A percentile compares a stretch with the other conserved stretches of the same genome.
Evolutionary conservation across 139 green algal species (phyloP).

Genomic region (Mesostigma viride): DNA sequence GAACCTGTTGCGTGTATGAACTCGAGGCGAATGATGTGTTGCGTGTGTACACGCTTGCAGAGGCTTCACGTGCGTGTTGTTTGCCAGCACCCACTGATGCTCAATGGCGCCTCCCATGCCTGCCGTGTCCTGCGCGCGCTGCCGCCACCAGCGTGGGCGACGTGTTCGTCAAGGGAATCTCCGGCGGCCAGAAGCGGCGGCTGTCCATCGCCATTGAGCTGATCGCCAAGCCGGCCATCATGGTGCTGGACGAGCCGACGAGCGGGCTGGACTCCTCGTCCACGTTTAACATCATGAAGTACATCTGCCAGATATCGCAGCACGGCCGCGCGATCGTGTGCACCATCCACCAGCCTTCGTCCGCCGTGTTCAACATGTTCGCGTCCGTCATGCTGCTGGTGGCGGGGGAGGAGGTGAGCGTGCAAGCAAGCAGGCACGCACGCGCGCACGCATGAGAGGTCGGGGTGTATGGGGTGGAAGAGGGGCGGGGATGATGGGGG

Average conservation of each 20-base stretch:
- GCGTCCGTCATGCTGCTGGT: conserved; percentile 36
- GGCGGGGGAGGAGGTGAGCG: conserved; percentile 28
- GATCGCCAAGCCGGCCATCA: conserved; percentile 35
- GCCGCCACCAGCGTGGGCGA: conserved; percentile 46
- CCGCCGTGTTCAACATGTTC: conserved; percentile 39
- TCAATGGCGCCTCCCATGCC: too few relatives aligned
- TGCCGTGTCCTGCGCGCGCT: too few relatives aligned
- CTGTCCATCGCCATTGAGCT: conserved; percentile 40
- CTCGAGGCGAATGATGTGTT: background rate
- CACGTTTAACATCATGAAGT: background rate
- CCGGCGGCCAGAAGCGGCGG: conserved; percentile 42
- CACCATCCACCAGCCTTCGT: conserved; percentile 49
- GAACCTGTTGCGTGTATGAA: too few relatives aligned
- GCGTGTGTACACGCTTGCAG: background rate
- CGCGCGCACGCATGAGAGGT: too few relatives aligned
- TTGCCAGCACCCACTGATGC: too few relatives aligned
- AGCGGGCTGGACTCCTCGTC: conserved; percentile 34
- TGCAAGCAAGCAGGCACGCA: too few relatives aligned
- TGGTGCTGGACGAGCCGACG: conserved; percentile 49
- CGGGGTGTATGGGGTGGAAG: too few relatives aligned
- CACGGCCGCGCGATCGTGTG: conserved; percentile 17
- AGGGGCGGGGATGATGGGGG: too few relatives aligned
- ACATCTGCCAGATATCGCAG: background rate
- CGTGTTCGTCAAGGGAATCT: conserved; percentile 40
- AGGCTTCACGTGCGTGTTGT: too few relatives aligned